A percentile compares a stretch with the other conserved stretches of the same genome.
phyloP scores from a whole-genome alignment of 768 basidiomycete species.

The Sarcodon sp. region DNA sequence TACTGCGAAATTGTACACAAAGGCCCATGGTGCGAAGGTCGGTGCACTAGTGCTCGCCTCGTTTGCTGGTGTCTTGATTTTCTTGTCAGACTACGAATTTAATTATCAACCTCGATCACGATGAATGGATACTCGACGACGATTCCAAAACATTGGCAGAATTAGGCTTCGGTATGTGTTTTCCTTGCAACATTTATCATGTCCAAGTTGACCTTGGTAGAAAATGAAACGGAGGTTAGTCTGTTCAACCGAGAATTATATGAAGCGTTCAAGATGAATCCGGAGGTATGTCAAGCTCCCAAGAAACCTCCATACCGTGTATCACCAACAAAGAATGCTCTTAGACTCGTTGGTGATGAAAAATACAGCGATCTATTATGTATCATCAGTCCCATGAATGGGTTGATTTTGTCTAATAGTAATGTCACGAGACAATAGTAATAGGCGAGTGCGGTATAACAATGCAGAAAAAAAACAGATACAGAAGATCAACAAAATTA shows the following conservation, averaged over 20 bases:
- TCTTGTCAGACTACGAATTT: slow-evolving; percentile 76
- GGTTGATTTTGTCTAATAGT: neutral
- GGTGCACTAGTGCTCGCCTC: slow-evolving; percentile 2
- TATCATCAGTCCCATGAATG: too few species aligned
- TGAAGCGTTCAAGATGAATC: slow-evolving; percentile 70
- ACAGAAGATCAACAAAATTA: slow-evolving; percentile 18
- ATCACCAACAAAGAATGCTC: too few species aligned
- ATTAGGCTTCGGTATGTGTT: slow-evolving; percentile 58
- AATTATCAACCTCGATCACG: slow-evolving; percentile 95
- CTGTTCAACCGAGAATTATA: slow-evolving; percentile 77
- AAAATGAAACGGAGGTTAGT: slow-evolving; percentile 93
- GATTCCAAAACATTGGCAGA: slow-evolving; percentile 52
- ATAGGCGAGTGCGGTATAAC: neutral
- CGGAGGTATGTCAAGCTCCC: slow-evolving; percentile 37
- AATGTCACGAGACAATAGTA: neutral
- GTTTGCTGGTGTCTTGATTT: neutral
- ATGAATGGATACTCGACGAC: slow-evolving; percentile 81
- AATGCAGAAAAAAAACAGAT: too few species aligned
- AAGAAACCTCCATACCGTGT: neutral
- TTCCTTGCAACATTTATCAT: neutral
- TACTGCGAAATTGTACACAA: slow-evolving; percentile 88
- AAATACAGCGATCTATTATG: neutral
- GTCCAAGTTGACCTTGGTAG: slow-evolving; percentile 25
- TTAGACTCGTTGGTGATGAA: neutral
- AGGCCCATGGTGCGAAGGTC: slow-evolving; percentile 92